Conservation (phyloP, 768 basidiomycete genomes). For the Suillus tomentosus region DNA sequence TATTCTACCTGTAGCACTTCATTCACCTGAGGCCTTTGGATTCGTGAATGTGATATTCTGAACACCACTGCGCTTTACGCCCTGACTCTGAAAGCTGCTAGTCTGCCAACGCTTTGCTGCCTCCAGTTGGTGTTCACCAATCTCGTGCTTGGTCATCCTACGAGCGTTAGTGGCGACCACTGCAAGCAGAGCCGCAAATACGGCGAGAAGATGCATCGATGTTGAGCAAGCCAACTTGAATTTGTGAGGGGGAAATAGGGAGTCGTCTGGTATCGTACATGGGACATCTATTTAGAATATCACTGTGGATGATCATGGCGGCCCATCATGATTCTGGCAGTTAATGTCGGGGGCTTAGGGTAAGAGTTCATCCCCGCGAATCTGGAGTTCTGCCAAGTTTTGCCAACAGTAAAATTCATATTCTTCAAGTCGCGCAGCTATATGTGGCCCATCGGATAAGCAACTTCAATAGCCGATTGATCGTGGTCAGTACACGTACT, state of each 20-base stretch:
- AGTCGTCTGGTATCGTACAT: background rate
- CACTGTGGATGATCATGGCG: no score
- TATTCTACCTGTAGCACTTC: background rate
- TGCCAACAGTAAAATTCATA: no score
- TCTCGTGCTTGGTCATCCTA: conserved; percentile 41
- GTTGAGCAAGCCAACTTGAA: background rate
- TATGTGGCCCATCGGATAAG: no score
- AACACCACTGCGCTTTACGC: conserved; percentile 24
- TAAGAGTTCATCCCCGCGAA: no score
- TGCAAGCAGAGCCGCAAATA: conserved; percentile 16
- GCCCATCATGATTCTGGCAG: no score
- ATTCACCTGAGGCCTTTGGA: conserved; percentile 59
- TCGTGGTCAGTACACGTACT: no score
- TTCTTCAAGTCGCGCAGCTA: no score
- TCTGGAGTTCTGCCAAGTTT: no score
- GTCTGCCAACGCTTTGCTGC: conserved; percentile 46
- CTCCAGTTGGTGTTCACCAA: conserved; percentile 47
- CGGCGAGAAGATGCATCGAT: conserved; percentile 18
- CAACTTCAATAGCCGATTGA: no score
- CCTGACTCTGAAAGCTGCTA: background rate
- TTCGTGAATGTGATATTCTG: conserved; percentile 74
- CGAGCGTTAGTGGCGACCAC: conserved; percentile 15
- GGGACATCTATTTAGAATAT: background rate
- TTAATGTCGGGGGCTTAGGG: no score
- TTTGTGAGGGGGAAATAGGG: background rate